Base-by-base conservation (phyloP, 2,329 filamentous ascomycete species). In the Colletotrichum coccodes region DNA sequence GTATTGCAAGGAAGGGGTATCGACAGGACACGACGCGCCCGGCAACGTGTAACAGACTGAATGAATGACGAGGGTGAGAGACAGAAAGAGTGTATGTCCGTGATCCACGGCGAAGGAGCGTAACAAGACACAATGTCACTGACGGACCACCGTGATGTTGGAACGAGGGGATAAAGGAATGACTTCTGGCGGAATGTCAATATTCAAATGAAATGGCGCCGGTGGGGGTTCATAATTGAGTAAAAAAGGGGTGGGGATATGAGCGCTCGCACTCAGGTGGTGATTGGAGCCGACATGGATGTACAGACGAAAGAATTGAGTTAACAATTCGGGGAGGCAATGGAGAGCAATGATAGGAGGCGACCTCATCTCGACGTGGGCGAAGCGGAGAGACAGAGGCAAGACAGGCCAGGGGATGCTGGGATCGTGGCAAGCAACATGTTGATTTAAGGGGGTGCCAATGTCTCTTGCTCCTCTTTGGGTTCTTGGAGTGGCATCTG, bases 361-460 rank as follows among this genome's bases (percentile, higher is more conserved):
- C 32, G 50, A 18, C 44, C 63, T 70, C 63, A 62, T 68, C 57
- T 52, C 60, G 57, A 46, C 52, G 46, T 23, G 52, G 64, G 30
- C 26, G 44, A 60, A 42, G 66, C 49, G 61, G 61, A 60, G 66
- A 50, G 42, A 18, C 26, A 60, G 38, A 30, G 54, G n/a, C 62
- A 60, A 60, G 61, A 69, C 56, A 44, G n/a, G 61, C 61, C 66
- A 56, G 66, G 66, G 61, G 49, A 58, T 68, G 63, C 67, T 21
- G 38, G 36, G 34, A 30, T 44, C 18, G 64, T 56, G 67, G 30
- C 67, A 62, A 70, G 52, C 50, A 54, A 52, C 57, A 59, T 63
- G 57, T 50, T 68, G 63, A 68, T 70, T 70, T 62, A 70, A 70
- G 67, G 67, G 63, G 67, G 50, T 58, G 67, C 67, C 67, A 70